Evolutionary conservation across 352 stramenopile genomes (phyloP), one percentile per base, ranked within the genome.

Genomic region (Globisporangium perplexum): DNA sequence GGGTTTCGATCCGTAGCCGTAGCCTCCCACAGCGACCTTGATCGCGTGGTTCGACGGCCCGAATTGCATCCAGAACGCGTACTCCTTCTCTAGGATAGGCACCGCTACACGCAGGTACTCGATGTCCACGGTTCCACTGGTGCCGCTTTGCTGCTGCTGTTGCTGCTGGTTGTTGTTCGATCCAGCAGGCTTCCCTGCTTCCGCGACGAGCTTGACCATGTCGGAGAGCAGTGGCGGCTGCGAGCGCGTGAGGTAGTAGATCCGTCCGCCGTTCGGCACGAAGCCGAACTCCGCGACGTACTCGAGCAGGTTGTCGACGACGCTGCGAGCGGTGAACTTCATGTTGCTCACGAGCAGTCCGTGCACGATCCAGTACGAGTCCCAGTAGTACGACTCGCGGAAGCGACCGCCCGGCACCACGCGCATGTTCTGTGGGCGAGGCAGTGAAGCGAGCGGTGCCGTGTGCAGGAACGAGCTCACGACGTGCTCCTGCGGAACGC

Each of bases 331-430:
- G 0, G 89, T 96, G 31, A 77, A 36, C 15, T 63, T 47, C 86
- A 97, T 92, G 48, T 74, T 67, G 57, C 83, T 93, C 10, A 93
- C 78, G 33, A 96, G 62, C 8, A 97, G 68, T 0, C 89, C 88
- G 52, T 90, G 63, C 11, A 97, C 76, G 49, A 96, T 97, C 90
- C 90, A 97, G 66, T 92, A 97, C 54, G 79, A 90, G 58, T 97
- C 90, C 90, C 90, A 97, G 63, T 97, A 97, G 69, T 97, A 97
- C 39, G 69, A 86, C 64, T 97, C 90, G 11, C 88, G 79, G 60
- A 97, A 97, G n/a, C 90, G 74, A 7, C 86, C 90, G 20, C 89
- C 90, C 7, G 88, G 89, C 0, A 96, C 80, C 43, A 97, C 87
- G 41, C 97, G 59, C 24, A 92, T n/a, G n/a, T n/a, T n/a, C n/a